Evolutionary conservation across 1,284 basidiomycete genomes (phyloP), one percentile per base, ranked within the genome.

Genomic region (Cystobasidium pallidum): DNA sequence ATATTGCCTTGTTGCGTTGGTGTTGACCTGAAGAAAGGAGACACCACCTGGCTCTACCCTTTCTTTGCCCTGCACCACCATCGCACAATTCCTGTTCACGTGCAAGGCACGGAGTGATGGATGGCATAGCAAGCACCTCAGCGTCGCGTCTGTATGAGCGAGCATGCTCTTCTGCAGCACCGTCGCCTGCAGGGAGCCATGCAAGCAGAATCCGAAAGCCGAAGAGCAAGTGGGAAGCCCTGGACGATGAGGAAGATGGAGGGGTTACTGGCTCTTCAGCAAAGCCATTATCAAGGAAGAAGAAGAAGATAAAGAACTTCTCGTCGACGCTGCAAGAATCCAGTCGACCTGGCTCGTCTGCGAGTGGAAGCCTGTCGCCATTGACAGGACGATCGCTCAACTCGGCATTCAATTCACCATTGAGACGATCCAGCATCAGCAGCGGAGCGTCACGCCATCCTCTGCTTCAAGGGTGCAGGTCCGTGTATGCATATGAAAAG

Each of bases 401-500:
- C 28, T 63, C 58, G 21, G 67, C 70, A 19, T 21, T 47, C 36
- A 51, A 62, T 45, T 64, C 72, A 11, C 72, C 59, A 36, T 39
- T 66, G 19, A 34, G 54, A 24, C 52, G 65, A 43, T 57, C 51
- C n/a, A 65, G 51, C 32, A 66, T 51, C 57, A 73, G 55, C 75
- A 58, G 62, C 34, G 47, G 73, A 24, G 64, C 43, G 32, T 73
- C 70, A 63, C 59, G 57, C 28, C 74, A 76, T 71, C 74, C 75
- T 17, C 41, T 55, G 1, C 73, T 77, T 49, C 64, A 72, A 61
- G 75, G 76, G 10, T 94, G 94, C 45, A 88, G 94, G 24, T 94
- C 92, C 2, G 94, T 96, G 3, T 94, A 93, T 82, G 88, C 86
- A 78, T 96, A 95, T 81, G 93, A 96, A 78, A 84, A 91, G 15